Evolutionary conservation across 257 asterid genomes (phyloP), one percentile per base, ranked within the genome.

Genomic region (Osmanthus fragrans): DNA sequence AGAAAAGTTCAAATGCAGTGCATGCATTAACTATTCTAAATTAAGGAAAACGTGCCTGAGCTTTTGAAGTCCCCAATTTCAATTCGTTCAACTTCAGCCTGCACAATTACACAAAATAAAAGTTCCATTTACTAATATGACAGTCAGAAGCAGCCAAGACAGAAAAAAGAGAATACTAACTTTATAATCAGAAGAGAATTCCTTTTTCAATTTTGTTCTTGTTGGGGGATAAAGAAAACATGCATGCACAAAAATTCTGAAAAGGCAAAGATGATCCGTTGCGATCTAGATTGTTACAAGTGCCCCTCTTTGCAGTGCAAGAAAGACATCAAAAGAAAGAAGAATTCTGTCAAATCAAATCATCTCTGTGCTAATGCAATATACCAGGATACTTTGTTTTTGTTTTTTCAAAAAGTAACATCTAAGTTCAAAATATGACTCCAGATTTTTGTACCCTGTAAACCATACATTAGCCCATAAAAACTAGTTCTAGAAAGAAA

Each of bases 1-100:
- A 37, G 29, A 29, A 64, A 79, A 51, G 49, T 32, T 13, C 51
- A 78, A 49, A 79, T 1, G 25, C 21, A 76, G 70, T 34, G 77
- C 82, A 83, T 58, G 77, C 58, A 21, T 36, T 73, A 73, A 30
- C 30, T 71, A 45, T 40, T 56, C 8, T 23, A 19, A 66, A 81
- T 70, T 71, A 68, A 72, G 77, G 72, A 36, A 73, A 73, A 73
- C 89, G 85, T 88, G 79, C 99, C 97, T 78, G 96, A 84, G 83
- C 83, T 82, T 85, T 85, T 87, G 85, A 89, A 85, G 73, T 89
- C 94, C 71, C 97, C 97, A 56, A 93, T 77, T 76, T 96, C 97
- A 76, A 93, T 91, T 72, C 90, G 81, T 87, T 93, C 98, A 77
- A 93, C 92, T 87, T 96, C 98, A 87, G 88, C 88, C 99, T 95